A percentile compares a stretch with the other conserved stretches of the same genome.
These are phyloP conservation scores for Waitea zeae DNA, from an alignment of 1,284 basidiomycete species.

Conservation along the genomic window DNA sequence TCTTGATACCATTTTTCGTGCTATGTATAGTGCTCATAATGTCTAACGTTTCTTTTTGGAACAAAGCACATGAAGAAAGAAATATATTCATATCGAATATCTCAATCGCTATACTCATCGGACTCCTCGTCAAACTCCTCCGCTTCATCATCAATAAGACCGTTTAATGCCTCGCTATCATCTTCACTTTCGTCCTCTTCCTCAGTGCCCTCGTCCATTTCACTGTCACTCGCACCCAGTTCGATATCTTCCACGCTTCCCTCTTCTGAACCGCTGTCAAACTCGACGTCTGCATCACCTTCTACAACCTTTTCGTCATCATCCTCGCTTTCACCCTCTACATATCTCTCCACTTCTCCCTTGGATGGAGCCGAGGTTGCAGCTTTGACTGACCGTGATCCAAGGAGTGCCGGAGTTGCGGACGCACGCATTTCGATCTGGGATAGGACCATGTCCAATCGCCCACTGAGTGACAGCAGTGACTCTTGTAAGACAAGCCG, in stretches of 20 bases:
- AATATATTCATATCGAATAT: too few species aligned
- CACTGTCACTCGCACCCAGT: conserved; percentile 38
- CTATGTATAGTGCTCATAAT: too few species aligned
- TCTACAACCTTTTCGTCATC: conserved; percentile 35
- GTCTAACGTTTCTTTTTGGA: too few species aligned
- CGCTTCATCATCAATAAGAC: conserved; percentile 49
- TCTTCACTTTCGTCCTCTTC: conserved; percentile 34
- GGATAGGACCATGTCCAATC: conserved; percentile 84
- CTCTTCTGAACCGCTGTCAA: conserved; percentile 43
- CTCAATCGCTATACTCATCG: conserved; percentile 43
- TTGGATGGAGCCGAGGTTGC: conserved; percentile 13
- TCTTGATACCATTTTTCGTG: too few species aligned
- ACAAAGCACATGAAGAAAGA: too few species aligned
- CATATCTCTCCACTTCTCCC: conserved; percentile 35
- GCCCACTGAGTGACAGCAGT: conserved; percentile 73
- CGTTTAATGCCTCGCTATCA: conserved; percentile 30
- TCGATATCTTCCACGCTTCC: conserved; percentile 56
- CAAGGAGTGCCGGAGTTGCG: conserved; percentile 34
- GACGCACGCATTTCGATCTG: conserved; percentile 81
- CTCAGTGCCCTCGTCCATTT: conserved; percentile 28
- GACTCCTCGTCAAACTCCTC: conserved; percentile 44
- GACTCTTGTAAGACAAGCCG: conserved; percentile 76
- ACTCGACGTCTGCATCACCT: conserved; percentile 45
- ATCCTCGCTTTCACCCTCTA: conserved; percentile 65
- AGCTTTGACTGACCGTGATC: conserved; percentile 20